Base-by-base conservation (phyloP, 306 rosid species). In the Castanea sativa region DNA sequence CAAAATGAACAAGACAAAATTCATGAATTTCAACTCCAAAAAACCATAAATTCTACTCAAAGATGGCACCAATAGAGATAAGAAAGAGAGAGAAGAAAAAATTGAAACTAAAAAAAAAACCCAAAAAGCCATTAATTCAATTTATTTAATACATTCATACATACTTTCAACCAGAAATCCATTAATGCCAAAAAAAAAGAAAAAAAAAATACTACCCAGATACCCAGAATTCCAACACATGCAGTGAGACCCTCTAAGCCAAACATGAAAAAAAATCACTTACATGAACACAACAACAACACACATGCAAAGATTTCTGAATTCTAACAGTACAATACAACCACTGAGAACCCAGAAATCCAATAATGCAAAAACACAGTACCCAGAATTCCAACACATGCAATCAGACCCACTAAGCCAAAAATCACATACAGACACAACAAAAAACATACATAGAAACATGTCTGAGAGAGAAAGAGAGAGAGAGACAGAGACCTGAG, bases 401-500 rank as follows among this genome's bases (percentile, higher is more conserved):
- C 58, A 32, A 18, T 27, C 58, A 65, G 49, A 38, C 64, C 63
- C 33, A 32, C 11, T 21, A 56, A 65, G 4, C 45, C 61, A 8
- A 41, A 76, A 9, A 61, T 8, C 5, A 11, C 33, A 73, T 18
- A 55, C 33, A 55, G 13, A 57, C 16, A 73, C 23, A 20, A 51
- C 49, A 71, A 76, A 76, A 16, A 29, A 19, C 7, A 58, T 61
- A 30, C 15, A n/a, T 19, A 8, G 13, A 13, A 21, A 60, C 32
- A 16, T 32, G n/a, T 29, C 38, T 15, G 5, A 9, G 19, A 12
- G 52, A 41, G 25, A 12, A 5, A 29, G 59, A 16, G 53, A 45
- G 23, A 55, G 55, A 20, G 27, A 52, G 65, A 16, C 16, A 21
- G 65, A 67, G 64, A 72, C 99, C 98, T 92, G 91, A 41, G 99